Percentiles rank a stretch among this genome's conserved stretches.
phyloP scores from a whole-genome alignment of 805 yeast species.

The Lipomyces lipofer region DNA sequence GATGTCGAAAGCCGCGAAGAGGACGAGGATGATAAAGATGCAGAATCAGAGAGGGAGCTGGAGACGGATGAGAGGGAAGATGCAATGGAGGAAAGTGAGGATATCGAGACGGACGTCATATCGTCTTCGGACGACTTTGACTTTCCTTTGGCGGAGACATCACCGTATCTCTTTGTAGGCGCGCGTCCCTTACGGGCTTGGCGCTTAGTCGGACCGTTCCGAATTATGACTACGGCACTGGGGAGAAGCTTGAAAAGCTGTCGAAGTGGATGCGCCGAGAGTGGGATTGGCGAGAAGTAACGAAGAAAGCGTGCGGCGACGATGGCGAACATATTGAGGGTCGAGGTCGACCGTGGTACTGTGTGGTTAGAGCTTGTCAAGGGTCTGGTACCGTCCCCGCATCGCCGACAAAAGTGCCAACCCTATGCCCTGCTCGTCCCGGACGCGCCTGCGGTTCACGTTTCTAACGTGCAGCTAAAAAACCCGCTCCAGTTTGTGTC shows the following conservation, averaged over 20 bases:
- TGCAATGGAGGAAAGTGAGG: slow-evolving; percentile 44
- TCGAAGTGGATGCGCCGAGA: background rate
- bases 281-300: background rate
- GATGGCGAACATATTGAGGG: background rate
- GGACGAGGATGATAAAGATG: slow-evolving; percentile 17
- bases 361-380: background rate
- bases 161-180: slow-evolving; percentile 31
- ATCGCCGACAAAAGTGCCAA: background rate
- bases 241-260: background rate
- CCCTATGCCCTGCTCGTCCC: too few relatives aligned
- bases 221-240: slow-evolving; percentile 21
- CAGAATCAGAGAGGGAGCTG: background rate
- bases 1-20: slow-evolving; percentile 48
- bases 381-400: background rate
- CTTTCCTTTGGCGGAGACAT: background rate
- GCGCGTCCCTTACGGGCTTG: slow-evolving; percentile 35
- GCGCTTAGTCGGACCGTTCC: slow-evolving; percentile 32
- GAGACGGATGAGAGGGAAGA: slow-evolving; percentile 30
- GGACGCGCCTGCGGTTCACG: too few relatives aligned
- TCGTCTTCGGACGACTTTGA: background rate
- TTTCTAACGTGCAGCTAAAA: too few relatives aligned
- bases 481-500: too few relatives aligned
- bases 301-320: background rate
- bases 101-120: slow-evolving; percentile 3
- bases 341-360: background rate